Conservation (phyloP, 139 green algal genomes). For the Chlamydomonas incerta region DNA sequence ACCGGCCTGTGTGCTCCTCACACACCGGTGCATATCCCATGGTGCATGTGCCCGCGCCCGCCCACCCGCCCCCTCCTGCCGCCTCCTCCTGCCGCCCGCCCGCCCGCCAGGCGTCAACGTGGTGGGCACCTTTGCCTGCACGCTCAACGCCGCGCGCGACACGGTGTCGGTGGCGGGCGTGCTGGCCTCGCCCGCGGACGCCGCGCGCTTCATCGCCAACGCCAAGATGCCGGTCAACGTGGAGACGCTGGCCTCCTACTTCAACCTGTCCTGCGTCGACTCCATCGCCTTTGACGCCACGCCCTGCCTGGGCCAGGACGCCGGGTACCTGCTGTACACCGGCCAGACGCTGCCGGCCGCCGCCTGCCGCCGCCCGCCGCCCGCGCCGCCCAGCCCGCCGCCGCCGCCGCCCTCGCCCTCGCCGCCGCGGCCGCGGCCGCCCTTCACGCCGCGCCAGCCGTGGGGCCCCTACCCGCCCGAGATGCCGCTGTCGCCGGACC, state of each 20-base stretch:
- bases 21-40: too few relatives aligned
- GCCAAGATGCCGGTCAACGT: background rate
- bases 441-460: background rate
- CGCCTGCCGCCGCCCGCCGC: background rate
- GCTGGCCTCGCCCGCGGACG: background rate
- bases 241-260: slow-evolving; percentile 7
- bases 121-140: background rate
- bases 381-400: background rate
- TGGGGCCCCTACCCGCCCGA: background rate
- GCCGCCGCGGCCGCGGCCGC: background rate
- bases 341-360: background rate
- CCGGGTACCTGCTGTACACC: background rate
- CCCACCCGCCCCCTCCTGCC: background rate
- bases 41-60: too few relatives aligned
- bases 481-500: background rate
- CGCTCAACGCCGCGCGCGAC: background rate
- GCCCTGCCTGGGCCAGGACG: background rate
- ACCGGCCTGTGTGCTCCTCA: too few relatives aligned
- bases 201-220: background rate
- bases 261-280: slow-evolving; percentile 19
- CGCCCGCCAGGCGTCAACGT: background rate
- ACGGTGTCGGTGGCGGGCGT: background rate
- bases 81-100: background rate
- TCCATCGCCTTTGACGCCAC: background rate
- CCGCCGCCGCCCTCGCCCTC: background rate